A percentile compares a stretch with the other conserved stretches of the same genome.
Evolutionary conservation across 352 stramenopile species (phyloP).

Genomic region (Phytophthora brassicae): DNA sequence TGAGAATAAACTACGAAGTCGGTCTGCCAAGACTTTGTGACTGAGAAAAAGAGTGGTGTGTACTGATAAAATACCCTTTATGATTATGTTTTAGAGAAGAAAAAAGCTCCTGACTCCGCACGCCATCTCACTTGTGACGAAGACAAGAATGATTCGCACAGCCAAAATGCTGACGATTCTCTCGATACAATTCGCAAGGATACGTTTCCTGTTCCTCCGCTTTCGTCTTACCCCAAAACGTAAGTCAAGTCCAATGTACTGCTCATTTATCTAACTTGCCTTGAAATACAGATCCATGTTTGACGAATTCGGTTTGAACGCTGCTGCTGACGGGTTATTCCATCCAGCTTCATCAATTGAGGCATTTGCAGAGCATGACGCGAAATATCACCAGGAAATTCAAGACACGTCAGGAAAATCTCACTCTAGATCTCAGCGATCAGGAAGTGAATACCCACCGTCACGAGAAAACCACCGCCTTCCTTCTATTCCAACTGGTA

Average conservation of each 20-base stretch:
- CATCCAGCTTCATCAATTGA: conserved; percentile 76
- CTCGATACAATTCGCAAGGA: conserved; percentile 26
- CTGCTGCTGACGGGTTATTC: conserved; percentile 72
- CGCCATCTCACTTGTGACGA: conserved; percentile 14
- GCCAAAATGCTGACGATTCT: not conserved
- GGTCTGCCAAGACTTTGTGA: conserved; percentile 8
- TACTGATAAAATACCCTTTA: not conserved
- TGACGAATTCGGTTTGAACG: conserved; percentile 56
- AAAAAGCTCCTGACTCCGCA: conserved; percentile 30
- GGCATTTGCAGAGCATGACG: conserved; percentile 77
- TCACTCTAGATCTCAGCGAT: conserved; percentile 6
- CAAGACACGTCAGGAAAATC: conserved; percentile 6
- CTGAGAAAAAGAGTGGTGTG: not conserved
- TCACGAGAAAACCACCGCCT: conserved; percentile 41
- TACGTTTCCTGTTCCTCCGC: conserved; percentile 7
- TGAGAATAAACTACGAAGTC: conserved; percentile 74
- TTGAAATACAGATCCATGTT: conserved; percentile 45
- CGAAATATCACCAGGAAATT: conserved; percentile 48
- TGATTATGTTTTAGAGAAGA: conserved; percentile 33
- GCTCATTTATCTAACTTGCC: not conserved
- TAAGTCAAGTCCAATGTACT: not conserved
- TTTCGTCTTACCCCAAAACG: not conserved
- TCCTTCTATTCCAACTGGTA: conserved; percentile 30
- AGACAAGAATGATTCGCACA: conserved; percentile 13
- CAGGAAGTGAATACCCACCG: conserved; percentile 38